Conservation (phyloP, 2,329 filamentous ascomycete genomes). For the Aquanectria penicillioides region DNA sequence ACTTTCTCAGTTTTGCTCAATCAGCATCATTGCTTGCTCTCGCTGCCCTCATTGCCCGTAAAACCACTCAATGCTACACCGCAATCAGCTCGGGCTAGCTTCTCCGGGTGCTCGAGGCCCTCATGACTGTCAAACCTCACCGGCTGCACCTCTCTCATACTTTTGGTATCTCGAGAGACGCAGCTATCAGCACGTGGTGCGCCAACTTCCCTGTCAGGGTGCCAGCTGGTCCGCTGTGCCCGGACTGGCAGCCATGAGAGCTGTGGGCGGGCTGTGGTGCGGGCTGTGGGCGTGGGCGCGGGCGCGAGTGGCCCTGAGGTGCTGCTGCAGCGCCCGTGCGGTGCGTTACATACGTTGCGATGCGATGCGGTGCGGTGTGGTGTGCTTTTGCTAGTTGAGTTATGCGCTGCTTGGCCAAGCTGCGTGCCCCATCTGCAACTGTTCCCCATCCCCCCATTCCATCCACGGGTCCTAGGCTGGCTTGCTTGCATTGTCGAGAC, state of each 20-base stretch:
- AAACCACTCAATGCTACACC: no score
- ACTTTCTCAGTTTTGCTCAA: no score
- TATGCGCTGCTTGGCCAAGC: neutral
- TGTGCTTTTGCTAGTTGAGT: neutral
- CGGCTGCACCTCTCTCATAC: conserved; percentile 11
- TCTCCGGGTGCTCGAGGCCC: neutral
- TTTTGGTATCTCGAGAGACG: no score
- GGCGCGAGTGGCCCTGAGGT: conserved; percentile 10
- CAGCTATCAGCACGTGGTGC: conserved; percentile 5
- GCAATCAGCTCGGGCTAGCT: neutral
- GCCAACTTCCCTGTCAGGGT: neutral
- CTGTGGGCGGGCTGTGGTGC: no score
- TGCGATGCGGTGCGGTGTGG: no score
- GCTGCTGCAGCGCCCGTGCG: conserved; percentile 1
- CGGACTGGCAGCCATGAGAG: no score
- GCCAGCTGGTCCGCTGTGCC: neutral
- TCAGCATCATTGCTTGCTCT: no score
- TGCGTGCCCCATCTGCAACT: conserved; percentile 3
- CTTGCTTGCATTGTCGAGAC: conserved; percentile 13
- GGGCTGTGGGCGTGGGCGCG: no score
- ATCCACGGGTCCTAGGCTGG: neutral
- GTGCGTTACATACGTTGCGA: no score
- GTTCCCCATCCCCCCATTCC: conserved; percentile 11
- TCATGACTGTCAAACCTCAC: conserved; percentile 8
- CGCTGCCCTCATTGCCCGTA: no score